Base-by-base conservation (phyloP, 2,329 filamentous ascomycete genomes). In the Blastomyces emzantsi region DNA sequence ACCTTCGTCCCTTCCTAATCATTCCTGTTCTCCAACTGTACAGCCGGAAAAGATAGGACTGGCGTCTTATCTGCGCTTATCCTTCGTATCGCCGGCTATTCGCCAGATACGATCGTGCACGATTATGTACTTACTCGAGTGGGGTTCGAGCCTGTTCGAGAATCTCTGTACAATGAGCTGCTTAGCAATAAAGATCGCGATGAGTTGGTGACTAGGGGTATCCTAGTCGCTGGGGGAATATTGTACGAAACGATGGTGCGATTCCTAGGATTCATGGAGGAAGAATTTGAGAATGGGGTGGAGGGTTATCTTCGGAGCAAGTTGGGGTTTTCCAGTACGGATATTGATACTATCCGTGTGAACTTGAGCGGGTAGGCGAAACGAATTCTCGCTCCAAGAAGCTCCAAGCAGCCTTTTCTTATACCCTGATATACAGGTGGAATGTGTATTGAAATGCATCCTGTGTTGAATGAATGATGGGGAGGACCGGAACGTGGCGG, bases 31-130 rank as follows among this genome's bases (percentile, higher is more conserved):
- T 60, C 60, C 47, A 43, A 15, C 19, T 15, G 30, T 30, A 30
- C 52, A 66, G 64, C 45, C 15, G 89, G 89, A 13, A 92, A 92
- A 74, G 89, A 92, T 73, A 81, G 89, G 45, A 92, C 89, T 0
- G 89, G 89, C 1, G 81, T 92, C 4, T 75, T 90, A 47, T 83
- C 85, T 57, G 89, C 87, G 2, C 69, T 92, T 45, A 72, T 92
- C 9, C 79, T 90, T 39, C 76, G 82, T 39, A 78, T 90, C 33
- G 85, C 85, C 11, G 85, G 85, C 5, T 85, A 89, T 0, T 74
- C 80, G 1, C 80, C 85, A 65, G 77, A 82, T 33, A 80, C 89
- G n/a, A 87, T 86, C 47, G 65, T 61, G 6, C 25, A 62, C 36
- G 66, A 67, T 28, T 68, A 67, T 36, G 63, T 64, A 19, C 64